Evolutionary conservation across 345 rosid species (phyloP).

Genomic region (Aegle marmelos): DNA sequence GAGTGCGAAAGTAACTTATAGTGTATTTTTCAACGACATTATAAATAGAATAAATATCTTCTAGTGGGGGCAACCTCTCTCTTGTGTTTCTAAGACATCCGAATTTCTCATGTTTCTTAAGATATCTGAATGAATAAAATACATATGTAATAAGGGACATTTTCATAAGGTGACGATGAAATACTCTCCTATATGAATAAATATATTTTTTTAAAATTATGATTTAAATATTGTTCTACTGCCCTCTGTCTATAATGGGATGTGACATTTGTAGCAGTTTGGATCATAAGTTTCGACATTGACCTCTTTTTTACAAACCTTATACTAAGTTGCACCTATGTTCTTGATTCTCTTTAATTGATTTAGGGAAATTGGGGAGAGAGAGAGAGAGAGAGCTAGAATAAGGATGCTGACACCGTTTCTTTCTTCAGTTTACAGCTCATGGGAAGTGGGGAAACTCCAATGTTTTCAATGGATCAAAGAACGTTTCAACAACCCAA

Average conservation of each 20-base stretch:
- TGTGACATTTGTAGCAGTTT: neutral
- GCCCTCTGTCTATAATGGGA: neutral
- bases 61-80: too few species aligned
- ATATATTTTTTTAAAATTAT: neutral
- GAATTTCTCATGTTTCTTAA: too few species aligned
- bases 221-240: neutral
- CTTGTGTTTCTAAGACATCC: too few species aligned
- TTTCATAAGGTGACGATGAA: too few species aligned
- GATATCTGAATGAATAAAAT: too few species aligned
- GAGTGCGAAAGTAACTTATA: neutral
- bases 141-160: too few species aligned
- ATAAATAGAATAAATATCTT: too few species aligned
- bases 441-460: conserved; percentile 76
- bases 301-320: neutral
- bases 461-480: conserved; percentile 75
- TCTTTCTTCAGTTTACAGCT: conserved; percentile 62
- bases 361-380: neutral
- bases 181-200: too few species aligned
- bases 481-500: conserved; percentile 47
- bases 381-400: neutral
- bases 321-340: neutral
- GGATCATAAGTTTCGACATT: neutral
- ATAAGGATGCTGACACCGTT: neutral
- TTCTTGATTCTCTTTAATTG: neutral
- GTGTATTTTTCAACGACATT: too few species aligned